Base-by-base conservation (phyloP, 164 flowering plant species). In the Kalanchoe fedtschenkoi region DNA sequence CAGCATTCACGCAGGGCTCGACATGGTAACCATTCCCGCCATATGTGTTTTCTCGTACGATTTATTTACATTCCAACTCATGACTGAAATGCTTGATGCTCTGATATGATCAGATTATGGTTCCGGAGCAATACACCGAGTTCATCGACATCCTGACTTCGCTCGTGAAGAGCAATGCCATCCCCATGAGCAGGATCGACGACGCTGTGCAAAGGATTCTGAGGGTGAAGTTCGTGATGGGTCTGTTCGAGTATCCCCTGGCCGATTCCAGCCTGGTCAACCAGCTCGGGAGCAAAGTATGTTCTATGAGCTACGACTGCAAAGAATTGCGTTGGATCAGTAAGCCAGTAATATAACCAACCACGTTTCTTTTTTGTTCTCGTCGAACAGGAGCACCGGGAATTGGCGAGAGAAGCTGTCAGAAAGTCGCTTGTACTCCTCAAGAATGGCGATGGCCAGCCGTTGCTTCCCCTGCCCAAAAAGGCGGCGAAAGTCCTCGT, bases 401-500 rank as follows among this genome's bases (percentile, higher is more conserved):
- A 75, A 35, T 62, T 75, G 66, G 78, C 75, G 2, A 66, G 71
- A 39, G 78, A 75, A 71, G 78, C 78, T 5, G 75, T 71, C 13
- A 68, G 78, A 43, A 75, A 75, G 62, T 64, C 69, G 16, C 68
- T 75, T n/a, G 97, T 91, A 64, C 76, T 91, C 32, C 65, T 91
- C 51, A 88, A 88, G 74, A 91, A 88, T 80, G 97, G 96, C 35
- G 85, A 85, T 68, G 79, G 78, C 51, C 76, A 76, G 63, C 82
- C 86, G 42, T 72, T 88, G 64, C 87, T 91, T 66, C 96, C 96
- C 9, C 65, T 91, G 54, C 80, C 81, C 62, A 81, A 60, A 75
- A 81, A 77, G 60, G 88, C 83, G 5, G 75, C 72, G 62, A 85
- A 66, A 60, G 79, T 91, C 62, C 88, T 91, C 60, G 83, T 86